Evolutionary conservation across 2,329 filamentous ascomycete genomes (phyloP).

Genomic region (Furcasterigmium furcatum): DNA sequence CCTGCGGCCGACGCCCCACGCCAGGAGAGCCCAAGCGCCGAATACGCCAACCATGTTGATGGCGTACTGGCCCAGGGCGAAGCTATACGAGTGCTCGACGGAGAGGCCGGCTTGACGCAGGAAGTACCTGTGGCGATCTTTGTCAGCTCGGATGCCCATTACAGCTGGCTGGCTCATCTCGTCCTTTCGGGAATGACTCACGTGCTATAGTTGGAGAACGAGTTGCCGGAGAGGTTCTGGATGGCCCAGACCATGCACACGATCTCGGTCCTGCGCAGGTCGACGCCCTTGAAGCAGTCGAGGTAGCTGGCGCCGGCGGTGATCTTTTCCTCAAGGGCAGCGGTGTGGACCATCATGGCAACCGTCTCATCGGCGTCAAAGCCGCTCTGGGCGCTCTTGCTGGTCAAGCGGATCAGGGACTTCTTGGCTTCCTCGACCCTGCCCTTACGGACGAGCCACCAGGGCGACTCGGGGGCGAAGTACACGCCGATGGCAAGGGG

Average conservation of each 20-base stretch:
- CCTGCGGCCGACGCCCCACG: constrained; percentile 69
- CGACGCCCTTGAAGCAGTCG: constrained; percentile 80
- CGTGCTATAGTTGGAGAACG: constrained; percentile 63
- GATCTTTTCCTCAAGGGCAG: constrained; percentile 72
- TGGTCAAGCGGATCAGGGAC: constrained; percentile 63
- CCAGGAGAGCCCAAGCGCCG: constrained; percentile 79
- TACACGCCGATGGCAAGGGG: constrained; percentile 63
- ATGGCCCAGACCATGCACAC: constrained; percentile 64
- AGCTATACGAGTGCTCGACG: constrained; percentile 50
- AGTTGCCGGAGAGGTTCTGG: constrained; percentile 61
- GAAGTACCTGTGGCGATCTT: constrained; percentile 44
- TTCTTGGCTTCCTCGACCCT: constrained; percentile 63
- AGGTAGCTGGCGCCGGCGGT: constrained; percentile 71
- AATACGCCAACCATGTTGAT: constrained; percentile 80
- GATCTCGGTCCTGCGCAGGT: constrained; percentile 73
- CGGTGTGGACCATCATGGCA: constrained; percentile 91
- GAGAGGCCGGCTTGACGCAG: constrained; percentile 56
- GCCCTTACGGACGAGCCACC: constrained; percentile 72
- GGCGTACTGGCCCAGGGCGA: constrained; percentile 61
- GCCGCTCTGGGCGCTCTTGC: constrained; percentile 58
- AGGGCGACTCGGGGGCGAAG: constrained; percentile 68
- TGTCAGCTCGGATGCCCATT: background rate
- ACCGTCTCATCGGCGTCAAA: constrained; percentile 83
- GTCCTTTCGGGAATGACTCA: too few species aligned
- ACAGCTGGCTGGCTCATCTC: too few species aligned